phyloP scores from a whole-genome alignment of 2,329 filamentous ascomycete genomes.

The Chaetomium sp. region DNA sequence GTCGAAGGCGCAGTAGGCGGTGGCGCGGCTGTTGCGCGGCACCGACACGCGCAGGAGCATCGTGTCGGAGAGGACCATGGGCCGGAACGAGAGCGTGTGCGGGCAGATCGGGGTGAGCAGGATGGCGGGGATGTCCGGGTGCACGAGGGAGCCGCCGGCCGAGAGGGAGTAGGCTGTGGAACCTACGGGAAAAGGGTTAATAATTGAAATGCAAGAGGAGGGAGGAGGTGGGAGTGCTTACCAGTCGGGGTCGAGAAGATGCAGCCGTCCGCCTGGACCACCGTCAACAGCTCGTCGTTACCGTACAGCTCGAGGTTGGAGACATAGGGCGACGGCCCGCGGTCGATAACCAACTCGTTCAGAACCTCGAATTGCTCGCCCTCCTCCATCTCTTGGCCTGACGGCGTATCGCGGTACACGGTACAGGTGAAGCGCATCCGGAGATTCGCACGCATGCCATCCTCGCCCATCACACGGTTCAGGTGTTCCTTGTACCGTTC shows the following conservation, averaged over 20 bases:
- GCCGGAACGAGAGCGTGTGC: conserved; percentile 93
- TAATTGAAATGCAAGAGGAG: not conserved
- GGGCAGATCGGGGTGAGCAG: conserved; percentile 96
- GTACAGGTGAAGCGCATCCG: conserved; percentile 99
- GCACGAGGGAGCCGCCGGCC: conserved; percentile 90
- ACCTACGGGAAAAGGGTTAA: conserved; percentile 44
- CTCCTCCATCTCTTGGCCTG: conserved; percentile 71
- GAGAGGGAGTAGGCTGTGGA: conserved; percentile 96
- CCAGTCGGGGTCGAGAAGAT: conserved; percentile 97
- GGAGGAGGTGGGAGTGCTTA: conserved; percentile 28
- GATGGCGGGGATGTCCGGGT: conserved; percentile 95
- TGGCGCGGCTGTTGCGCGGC: conserved; percentile 81
- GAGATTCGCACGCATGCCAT: conserved; percentile 94
- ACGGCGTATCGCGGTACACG: conserved; percentile 73
- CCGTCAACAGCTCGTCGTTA: conserved; percentile 90
- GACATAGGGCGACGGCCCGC: conserved; percentile 93
- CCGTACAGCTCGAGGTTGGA: conserved; percentile 96
- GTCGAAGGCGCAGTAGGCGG: conserved; percentile 95
- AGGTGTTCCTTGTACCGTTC: conserved; percentile 85
- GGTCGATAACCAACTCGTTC: conserved; percentile 97
- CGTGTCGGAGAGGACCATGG: conserved; percentile 96
- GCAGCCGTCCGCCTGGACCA: conserved; percentile 94
- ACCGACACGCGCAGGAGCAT: conserved; percentile 89
- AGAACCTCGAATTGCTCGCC: conserved; percentile 97
- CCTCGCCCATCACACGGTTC: conserved; percentile 86